Conservation (phyloP, 2,329 filamentous ascomycete genomes). For the Trichophyton rubrum region DNA sequence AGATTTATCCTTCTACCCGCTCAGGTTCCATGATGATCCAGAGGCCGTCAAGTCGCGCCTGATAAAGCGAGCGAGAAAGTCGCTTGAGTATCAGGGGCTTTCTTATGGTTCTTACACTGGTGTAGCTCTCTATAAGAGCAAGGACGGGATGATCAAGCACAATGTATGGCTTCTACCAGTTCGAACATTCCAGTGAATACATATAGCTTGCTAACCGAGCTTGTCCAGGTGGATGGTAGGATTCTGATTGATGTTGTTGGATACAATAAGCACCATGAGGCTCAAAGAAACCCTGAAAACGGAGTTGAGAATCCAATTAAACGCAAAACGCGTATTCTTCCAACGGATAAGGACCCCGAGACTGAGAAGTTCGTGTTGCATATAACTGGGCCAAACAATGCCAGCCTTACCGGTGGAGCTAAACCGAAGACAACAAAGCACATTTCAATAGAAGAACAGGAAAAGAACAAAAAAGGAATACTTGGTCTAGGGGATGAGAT, state of each 20-base stretch:
- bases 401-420: not conserved
- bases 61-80: constrained; percentile 27
- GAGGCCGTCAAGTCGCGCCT: constrained; percentile 22
- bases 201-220: constrained; percentile 10
- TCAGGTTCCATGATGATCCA: constrained; percentile 23
- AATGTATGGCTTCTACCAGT: not conserved
- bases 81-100: constrained; percentile 34
- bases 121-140: constrained; percentile 24
- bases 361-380: not conserved
- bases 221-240: constrained; percentile 32
- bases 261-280: constrained; percentile 33
- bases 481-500: constrained; percentile 29
- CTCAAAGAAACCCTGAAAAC: not conserved
- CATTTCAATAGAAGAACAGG: constrained; percentile 19
- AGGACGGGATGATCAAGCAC: constrained; percentile 1
- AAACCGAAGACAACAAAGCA: not conserved
- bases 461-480: constrained; percentile 32
- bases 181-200: not conserved
- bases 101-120: constrained; percentile 34
- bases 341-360: not conserved
- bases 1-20: constrained; percentile 31
- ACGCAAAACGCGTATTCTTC: not conserved
- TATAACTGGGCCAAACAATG: not conserved
- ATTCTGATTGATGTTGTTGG: constrained; percentile 33
- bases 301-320: not conserved